Evolutionary conservation across 1,139 yeast species (phyloP).

Genomic region (Candida freyschussii): DNA sequence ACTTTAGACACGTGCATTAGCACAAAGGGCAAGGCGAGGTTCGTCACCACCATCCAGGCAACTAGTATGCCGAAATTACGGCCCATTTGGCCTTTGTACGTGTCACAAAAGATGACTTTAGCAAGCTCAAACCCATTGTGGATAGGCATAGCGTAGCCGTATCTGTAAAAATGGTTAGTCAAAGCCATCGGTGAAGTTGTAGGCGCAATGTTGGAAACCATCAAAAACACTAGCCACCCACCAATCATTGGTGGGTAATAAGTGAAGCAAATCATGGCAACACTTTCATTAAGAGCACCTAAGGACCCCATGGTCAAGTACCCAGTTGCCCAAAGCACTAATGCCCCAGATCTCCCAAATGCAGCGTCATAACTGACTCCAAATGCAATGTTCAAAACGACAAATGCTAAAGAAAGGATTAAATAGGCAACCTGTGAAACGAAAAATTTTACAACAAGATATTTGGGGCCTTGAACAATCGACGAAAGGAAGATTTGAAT

Average conservation of each 20-base stretch:
- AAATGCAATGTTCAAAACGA: conserved; percentile 42
- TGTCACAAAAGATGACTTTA: conserved; percentile 41
- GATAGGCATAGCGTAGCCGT: conserved; percentile 51
- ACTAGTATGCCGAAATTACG: conserved; percentile 42
- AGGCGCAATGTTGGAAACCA: conserved; percentile 43
- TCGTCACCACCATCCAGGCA: conserved; percentile 44
- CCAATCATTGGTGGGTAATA: conserved; percentile 43
- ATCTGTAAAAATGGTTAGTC: conserved; percentile 42
- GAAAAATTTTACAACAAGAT: conserved; percentile 39
- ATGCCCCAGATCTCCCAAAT: conserved; percentile 45
- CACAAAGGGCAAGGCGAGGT: conserved; percentile 38
- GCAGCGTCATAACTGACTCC: conserved; percentile 32
- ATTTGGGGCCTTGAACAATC: conserved; percentile 38
- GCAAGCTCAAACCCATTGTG: conserved; percentile 42
- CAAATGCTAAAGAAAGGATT: conserved; percentile 38
- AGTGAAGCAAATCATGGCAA: conserved; percentile 36
- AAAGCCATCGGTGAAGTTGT: conserved; percentile 43
- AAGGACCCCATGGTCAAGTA: conserved; percentile 45
- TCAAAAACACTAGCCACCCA: conserved; percentile 41
- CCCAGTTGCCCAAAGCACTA: conserved; percentile 43
- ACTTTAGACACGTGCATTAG: background rate
- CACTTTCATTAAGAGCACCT: conserved; percentile 47
- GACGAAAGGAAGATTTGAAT: conserved; percentile 46
- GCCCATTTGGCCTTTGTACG: conserved; percentile 44
- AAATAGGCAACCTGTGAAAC: conserved; percentile 41